Evolutionary conservation across 1,139 yeast species (phyloP).

Genomic region (Trichomonascaceae sp.): DNA sequence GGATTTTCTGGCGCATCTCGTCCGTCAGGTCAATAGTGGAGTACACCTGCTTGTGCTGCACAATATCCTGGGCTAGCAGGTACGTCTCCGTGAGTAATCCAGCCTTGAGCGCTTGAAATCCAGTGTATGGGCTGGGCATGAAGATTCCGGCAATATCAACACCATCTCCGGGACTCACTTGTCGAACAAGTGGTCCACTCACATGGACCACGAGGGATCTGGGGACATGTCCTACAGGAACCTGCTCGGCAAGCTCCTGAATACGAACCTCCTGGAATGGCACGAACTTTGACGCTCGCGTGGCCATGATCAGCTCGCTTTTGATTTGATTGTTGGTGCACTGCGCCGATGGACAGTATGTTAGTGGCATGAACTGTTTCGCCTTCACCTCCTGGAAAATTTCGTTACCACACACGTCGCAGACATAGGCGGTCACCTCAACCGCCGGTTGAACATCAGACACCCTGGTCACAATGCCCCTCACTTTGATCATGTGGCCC

Average conservation of each 20-base stretch:
- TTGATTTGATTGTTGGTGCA: slow-evolving; percentile 69
- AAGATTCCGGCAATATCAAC: slow-evolving; percentile 89
- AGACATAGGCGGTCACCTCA: slow-evolving; percentile 85
- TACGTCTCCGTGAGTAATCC: slow-evolving; percentile 92
- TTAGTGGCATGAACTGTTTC: slow-evolving; percentile 70
- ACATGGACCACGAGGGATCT: slow-evolving; percentile 73
- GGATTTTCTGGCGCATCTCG: slow-evolving; percentile 43
- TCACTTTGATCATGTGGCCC: slow-evolving; percentile 77
- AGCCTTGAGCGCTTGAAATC: slow-evolving; percentile 81
- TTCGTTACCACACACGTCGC: slow-evolving; percentile 96
- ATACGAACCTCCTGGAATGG: slow-evolving; percentile 92
- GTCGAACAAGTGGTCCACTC: slow-evolving; percentile 79
- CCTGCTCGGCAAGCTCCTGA: slow-evolving; percentile 92
- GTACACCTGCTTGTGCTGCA: slow-evolving; percentile 83
- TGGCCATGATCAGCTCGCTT: slow-evolving; percentile 85
- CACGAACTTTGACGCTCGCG: slow-evolving; percentile 89
- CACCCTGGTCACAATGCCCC: slow-evolving; percentile 92
- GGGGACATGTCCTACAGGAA: slow-evolving; percentile 97
- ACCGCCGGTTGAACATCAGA: slow-evolving; percentile 94
- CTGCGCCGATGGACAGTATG: slow-evolving; percentile 72
- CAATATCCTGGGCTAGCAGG: slow-evolving; percentile 73
- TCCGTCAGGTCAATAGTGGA: slow-evolving; percentile 49
- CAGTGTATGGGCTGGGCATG: slow-evolving; percentile 91
- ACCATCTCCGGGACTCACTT: slow-evolving; percentile 86
- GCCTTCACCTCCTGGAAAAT: slow-evolving; percentile 89